Evolutionary conservation across 2,329 filamentous ascomycete genomes (phyloP), one percentile per base, ranked within the genome.

Genomic region (Fusarium newnesense): DNA sequence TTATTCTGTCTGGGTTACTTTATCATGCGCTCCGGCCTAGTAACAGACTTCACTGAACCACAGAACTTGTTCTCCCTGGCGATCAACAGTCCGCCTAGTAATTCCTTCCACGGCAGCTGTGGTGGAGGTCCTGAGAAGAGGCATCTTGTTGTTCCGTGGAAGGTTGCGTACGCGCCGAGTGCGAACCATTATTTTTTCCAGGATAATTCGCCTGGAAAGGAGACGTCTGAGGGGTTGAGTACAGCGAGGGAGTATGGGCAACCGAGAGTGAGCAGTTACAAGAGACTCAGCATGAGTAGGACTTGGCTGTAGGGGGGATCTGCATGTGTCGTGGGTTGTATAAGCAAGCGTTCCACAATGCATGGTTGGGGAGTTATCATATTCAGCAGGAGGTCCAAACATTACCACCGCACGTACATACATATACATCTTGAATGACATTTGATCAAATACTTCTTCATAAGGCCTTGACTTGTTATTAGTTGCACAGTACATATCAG

Each of bases 21-120:
- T 57, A 77, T 88, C 52, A 84, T 87, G 71, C 78, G 83, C 10
- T 83, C 84, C 0, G 88, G 89, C 2, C 87, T 94, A 28, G 89
- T 96, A 12, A 95, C 92, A 2, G 94, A 96, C 82, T 95, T 93
- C 77, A 93, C 91, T 0, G 93, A 96, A 76, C 92, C 93, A 2
- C 89, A 92, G 60, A 95, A 95, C 77, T 83, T 95, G 5, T 95
- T 95, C 76, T 85, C 90, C 0, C 81, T 95, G 1, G 91, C 92
- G 4, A 85, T 95, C 59, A 94, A 94, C 77, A 83, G 82, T 59
- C 82, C 84, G 4, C 82, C 83, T 6, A 83, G 80, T 43, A 62
- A 67, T 9, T 79, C 79, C 24, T 72, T 85, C 49, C 77, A 80
- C 37, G 83, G 83, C 2, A 81, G 79, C 65, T 85, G 83, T 65